phyloP scores from a whole-genome alignment of 441 rosid genomes.

The Eutrema salsugineum region DNA sequence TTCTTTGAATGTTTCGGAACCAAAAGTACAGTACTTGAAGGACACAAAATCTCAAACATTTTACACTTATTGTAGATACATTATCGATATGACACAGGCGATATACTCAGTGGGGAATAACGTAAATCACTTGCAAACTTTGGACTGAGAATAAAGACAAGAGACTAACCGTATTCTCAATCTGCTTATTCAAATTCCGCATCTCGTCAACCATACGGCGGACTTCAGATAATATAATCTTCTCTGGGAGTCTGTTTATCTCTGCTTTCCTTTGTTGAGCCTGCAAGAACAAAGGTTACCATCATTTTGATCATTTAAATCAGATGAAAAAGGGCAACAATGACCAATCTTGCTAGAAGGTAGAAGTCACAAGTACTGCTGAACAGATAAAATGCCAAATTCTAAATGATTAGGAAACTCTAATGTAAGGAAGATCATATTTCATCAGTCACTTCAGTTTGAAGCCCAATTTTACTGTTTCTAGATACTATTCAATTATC shows the following conservation, averaged over 20 bases:
- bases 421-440: background rate
- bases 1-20: background rate
- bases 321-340: background rate
- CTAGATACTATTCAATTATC: background rate
- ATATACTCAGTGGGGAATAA: background rate
- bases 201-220: slow-evolving; percentile 89
- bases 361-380: background rate
- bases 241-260: slow-evolving; percentile 59
- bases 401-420: background rate
- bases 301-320: background rate
- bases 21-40: background rate
- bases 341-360: background rate
- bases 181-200: slow-evolving; percentile 63
- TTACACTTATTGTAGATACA: background rate
- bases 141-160: background rate
- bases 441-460: background rate
- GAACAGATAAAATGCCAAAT: background rate
- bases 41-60: background rate
- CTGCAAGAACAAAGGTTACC: slow-evolving; percentile 36
- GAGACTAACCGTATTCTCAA: slow-evolving; percentile 56
- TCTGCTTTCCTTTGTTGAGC: slow-evolving; percentile 57
- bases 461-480: background rate
- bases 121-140: background rate
- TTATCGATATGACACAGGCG: background rate
- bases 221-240: slow-evolving; percentile 60